Evolutionary conservation across 2,329 filamentous ascomycete species (phyloP).

Genomic region (Aspergillus fischeri): DNA sequence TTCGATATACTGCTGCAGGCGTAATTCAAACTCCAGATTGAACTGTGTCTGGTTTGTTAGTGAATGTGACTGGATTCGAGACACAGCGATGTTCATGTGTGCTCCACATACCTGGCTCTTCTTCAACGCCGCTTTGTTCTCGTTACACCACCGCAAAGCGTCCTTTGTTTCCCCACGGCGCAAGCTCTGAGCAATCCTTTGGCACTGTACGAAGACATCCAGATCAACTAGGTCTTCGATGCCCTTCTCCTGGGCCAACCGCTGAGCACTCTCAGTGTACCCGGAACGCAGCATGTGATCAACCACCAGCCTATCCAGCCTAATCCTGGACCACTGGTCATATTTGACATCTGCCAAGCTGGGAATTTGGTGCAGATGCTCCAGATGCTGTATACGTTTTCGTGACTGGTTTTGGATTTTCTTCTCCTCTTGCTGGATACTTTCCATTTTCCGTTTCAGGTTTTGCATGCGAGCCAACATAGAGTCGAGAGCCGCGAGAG

Average conservation of each 20-base stretch:
- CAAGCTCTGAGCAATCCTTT: constrained; percentile 70
- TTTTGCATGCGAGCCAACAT: constrained; percentile 83
- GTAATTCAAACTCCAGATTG: constrained; percentile 86
- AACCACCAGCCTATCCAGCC: constrained; percentile 81
- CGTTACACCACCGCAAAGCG: constrained; percentile 82
- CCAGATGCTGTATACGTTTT: constrained; percentile 74
- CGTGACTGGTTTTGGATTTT: constrained; percentile 70
- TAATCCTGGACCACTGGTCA: constrained; percentile 77
- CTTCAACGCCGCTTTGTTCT: constrained; percentile 88
- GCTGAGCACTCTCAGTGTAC: constrained; percentile 70
- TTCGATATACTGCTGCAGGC: constrained; percentile 93
- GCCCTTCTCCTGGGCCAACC: constrained; percentile 68
- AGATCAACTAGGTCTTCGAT: constrained; percentile 84
- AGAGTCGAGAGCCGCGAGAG: constrained; percentile 74
- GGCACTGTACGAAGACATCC: constrained; percentile 79
- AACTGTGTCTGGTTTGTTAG: constrained; percentile 47
- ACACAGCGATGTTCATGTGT: not conserved
- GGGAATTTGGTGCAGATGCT: constrained; percentile 73
- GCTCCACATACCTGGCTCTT: constrained; percentile 66
- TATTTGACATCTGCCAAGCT: constrained; percentile 89
- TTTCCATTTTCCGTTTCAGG: constrained; percentile 80
- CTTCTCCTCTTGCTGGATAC: constrained; percentile 73
- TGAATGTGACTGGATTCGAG: not conserved
- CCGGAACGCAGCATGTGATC: constrained; percentile 86
- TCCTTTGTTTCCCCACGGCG: constrained; percentile 67